Base-by-base conservation (phyloP, 176 grass and related monocot species). In the Elaeis guineensis region DNA sequence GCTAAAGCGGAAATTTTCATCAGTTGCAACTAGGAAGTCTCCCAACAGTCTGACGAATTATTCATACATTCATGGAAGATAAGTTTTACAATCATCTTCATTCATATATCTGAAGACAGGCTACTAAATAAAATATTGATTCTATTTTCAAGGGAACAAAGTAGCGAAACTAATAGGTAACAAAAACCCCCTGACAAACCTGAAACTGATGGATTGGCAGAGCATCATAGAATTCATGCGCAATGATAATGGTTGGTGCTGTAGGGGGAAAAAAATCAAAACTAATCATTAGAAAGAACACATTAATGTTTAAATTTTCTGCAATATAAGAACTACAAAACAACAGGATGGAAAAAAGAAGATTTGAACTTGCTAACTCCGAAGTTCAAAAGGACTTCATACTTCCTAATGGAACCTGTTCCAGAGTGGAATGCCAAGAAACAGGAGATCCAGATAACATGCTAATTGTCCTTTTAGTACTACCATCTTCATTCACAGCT, bases 381-480 rank as follows among this genome's bases (percentile, higher is more conserved):
- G 11, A 44, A 44, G 8, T 44, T 11, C 35, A 59, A 62, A 69
- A 72, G 69, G 69, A 51, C 18, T 4, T 69, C 83, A 70, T 91
- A 97, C 93, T 89, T 97, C 93, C 84, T 70, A 72, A 80, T 51
- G 84, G 93, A 85, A 97, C 87, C 72, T 97, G 87, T 67, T 92
- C 93, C 2, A 97, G 73, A 24, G 84, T 76, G 29, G 84, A 62
- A 72, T 91, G 87, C 93, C 93, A 97, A 58, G 22, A 62, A 76
- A 89, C 70, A 28, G 84, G 70, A 69, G 61, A 64, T 65, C 77
- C 78, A 55, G 80, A 87, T 55, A 97, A 51, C 65, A 64, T 71
- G 72, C 93, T 97, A 75, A 91, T 25, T 66, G 78, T 64, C 57
- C 66, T 79, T 80, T 90, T 83, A 19, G 50, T 67, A 72, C 75